Conservation (phyloP, 148 eudicot genomes). For the Camellia sinensis region DNA sequence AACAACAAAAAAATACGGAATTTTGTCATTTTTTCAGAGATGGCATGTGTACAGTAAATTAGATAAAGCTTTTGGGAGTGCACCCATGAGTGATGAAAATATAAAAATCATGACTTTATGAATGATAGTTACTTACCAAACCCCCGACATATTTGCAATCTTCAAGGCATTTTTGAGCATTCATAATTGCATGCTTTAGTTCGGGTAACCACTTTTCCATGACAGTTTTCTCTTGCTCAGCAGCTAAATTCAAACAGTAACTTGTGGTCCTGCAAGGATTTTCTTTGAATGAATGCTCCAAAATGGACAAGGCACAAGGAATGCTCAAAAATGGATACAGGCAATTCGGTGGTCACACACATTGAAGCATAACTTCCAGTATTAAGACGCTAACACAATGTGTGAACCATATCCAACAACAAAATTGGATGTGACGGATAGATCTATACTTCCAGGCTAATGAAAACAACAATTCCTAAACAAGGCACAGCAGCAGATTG, state of each 20-base stretch:
- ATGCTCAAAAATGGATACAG: no score
- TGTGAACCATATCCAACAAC: background rate
- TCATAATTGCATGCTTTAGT: constrained; percentile 56
- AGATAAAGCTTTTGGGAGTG: background rate
- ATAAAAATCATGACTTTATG: background rate
- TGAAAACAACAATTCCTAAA: background rate
- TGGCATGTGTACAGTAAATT: background rate
- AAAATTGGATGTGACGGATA: background rate
- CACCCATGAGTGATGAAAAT: background rate
- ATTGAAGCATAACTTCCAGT: no score
- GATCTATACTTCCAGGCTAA: background rate
- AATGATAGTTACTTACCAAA: constrained; percentile 57
- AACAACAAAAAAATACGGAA: background rate
- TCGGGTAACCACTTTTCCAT: constrained; percentile 88
- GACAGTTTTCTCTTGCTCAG: constrained; percentile 88
- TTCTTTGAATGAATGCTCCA: no score
- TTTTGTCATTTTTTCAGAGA: background rate
- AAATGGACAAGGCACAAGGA: no score
- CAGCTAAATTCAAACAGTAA: constrained; percentile 77
- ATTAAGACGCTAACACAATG: background rate
- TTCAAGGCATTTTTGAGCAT: constrained; percentile 77
- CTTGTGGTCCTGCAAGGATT: constrained; percentile 71
- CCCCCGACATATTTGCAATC: constrained; percentile 84
- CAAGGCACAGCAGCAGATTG: background rate
- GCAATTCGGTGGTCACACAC: no score